These are phyloP conservation scores for Cordyceps javanica DNA, from an alignment of 2,329 filamentous ascomycete genomes.

Conservation along the genomic window DNA sequence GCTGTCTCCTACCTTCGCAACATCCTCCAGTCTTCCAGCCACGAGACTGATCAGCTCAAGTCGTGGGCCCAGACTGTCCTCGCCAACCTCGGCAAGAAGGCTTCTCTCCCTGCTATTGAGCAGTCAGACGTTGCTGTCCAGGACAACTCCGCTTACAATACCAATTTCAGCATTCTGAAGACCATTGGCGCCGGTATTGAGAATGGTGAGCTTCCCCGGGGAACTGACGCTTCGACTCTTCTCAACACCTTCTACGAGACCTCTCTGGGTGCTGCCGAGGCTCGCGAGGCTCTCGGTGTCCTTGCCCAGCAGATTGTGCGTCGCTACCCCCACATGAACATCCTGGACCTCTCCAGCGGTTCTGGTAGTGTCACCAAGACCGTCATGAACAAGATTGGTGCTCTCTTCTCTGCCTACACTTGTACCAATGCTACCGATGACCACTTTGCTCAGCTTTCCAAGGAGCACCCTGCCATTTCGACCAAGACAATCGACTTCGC, in stretches of 20 bases:
- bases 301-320: conserved; percentile 13
- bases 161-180: conserved; percentile 8
- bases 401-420: conserved; percentile 12
- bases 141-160: conserved; percentile 7
- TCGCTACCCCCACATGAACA: conserved; percentile 14
- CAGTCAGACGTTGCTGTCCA: neutral
- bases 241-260: conserved; percentile 11
- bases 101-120: conserved; percentile 1
- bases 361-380: conserved; percentile 10
- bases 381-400: conserved; percentile 9
- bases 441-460: conserved; percentile 9
- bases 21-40: conserved; percentile 8
- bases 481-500: conserved; percentile 11
- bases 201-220: conserved; percentile 6
- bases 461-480: neutral
- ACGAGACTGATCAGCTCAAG: conserved; percentile 11
- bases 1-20: conserved; percentile 10
- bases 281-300: conserved; percentile 4
- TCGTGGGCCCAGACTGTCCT: conserved; percentile 12
- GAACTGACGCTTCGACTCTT: neutral
- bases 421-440: conserved; percentile 11
- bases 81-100: conserved; percentile 5
- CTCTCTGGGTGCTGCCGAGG: conserved; percentile 6
- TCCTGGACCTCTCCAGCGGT: conserved; percentile 12
- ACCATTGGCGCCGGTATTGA: conserved; percentile 7